These are phyloP conservation scores for Auricularia heimuer DNA, from an alignment of 768 basidiomycete genomes.

Conservation along the genomic window DNA sequence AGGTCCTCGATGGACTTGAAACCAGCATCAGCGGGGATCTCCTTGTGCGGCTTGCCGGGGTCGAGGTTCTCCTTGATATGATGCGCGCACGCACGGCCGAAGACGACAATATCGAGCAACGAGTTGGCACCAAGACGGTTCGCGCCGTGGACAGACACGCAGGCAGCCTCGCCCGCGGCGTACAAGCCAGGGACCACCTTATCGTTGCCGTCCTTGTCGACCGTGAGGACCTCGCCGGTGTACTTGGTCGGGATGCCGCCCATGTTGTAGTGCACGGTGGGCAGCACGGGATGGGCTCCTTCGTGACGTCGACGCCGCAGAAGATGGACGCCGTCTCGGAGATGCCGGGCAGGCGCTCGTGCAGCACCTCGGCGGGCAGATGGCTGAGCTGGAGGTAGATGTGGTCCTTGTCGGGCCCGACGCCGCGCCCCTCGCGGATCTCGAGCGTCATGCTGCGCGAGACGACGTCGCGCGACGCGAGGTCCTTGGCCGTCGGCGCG, in stretches of 20 bases:
- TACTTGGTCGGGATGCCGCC: slow-evolving; percentile 99
- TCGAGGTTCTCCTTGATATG: slow-evolving; percentile 89
- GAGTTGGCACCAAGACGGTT: slow-evolving; percentile 99
- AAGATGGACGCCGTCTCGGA: slow-evolving; percentile 99
- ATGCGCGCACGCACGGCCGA: slow-evolving; percentile 97
- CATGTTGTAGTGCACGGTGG: slow-evolving; percentile 99
- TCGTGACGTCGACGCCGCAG: slow-evolving; percentile 97
- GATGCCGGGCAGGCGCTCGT: slow-evolving; percentile 96
- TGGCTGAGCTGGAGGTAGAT: slow-evolving; percentile 95
- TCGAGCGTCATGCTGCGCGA: slow-evolving; percentile 99
- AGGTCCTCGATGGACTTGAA: slow-evolving; percentile 75
- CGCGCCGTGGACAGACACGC: slow-evolving; percentile 97
- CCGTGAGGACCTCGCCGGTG: slow-evolving; percentile 92
- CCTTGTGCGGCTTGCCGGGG: slow-evolving; percentile 85
- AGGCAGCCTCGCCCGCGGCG: slow-evolving; percentile 97
- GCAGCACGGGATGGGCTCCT: slow-evolving; percentile 97
- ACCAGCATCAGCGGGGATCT: slow-evolving; percentile 79
- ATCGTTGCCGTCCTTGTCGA: slow-evolving; percentile 84
- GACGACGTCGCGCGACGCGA: slow-evolving; percentile 98
- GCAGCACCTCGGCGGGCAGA: slow-evolving; percentile 88
- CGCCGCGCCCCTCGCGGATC: slow-evolving; percentile 97
- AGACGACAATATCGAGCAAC: slow-evolving; percentile 96
- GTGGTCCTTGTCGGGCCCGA: slow-evolving; percentile 97
- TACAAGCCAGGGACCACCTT: slow-evolving; percentile 92
- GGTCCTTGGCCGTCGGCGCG: slow-evolving; percentile 97